phyloP scores from a whole-genome alignment of 805 yeast species.

The Tetrapisispora arboricola region DNA sequence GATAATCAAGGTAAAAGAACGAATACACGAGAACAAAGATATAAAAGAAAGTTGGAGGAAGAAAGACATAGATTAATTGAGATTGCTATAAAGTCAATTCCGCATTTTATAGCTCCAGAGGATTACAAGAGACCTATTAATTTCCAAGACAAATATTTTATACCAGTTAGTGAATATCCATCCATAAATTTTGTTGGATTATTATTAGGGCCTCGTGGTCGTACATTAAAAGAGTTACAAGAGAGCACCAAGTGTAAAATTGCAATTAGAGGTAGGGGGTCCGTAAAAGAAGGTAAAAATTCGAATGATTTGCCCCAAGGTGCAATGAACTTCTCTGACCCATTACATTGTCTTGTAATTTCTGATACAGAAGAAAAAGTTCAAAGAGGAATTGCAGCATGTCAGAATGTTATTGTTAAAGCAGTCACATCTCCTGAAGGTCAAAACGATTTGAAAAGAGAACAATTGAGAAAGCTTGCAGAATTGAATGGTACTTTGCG shows the following conservation, averaged over 20 bases:
- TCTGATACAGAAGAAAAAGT: slow-evolving; percentile 75
- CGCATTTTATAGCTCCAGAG: slow-evolving; percentile 69
- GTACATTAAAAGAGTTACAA: slow-evolving; percentile 71
- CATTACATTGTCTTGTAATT: slow-evolving; percentile 77
- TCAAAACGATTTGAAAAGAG: slow-evolving; percentile 82
- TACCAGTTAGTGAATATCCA: slow-evolving; percentile 82
- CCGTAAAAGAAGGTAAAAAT: slow-evolving; percentile 83
- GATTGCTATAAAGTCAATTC: slow-evolving; percentile 57
- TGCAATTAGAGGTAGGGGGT: slow-evolving; percentile 90
- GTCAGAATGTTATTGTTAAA: slow-evolving; percentile 66
- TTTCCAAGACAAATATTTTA: slow-evolving; percentile 68
- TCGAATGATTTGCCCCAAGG: slow-evolving; percentile 37
- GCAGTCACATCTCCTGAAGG: slow-evolving; percentile 89
- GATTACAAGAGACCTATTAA: slow-evolving; percentile 65
- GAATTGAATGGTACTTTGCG: slow-evolving; percentile 88
- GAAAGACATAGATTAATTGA: slow-evolving; percentile 79
- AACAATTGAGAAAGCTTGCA: slow-evolving; percentile 86
- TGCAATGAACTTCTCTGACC: slow-evolving; percentile 59
- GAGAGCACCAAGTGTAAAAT: slow-evolving; percentile 80
- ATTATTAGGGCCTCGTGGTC: slow-evolving; percentile 91
- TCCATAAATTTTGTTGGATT: slow-evolving; percentile 88
- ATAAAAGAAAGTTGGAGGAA: slow-evolving; percentile 50
- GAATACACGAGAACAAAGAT: slow-evolving; percentile 71
- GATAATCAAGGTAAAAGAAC: slow-evolving; percentile 74
- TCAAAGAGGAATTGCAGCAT: slow-evolving; percentile 59